Percentiles rank a stretch among this genome's conserved stretches.
These are phyloP conservation scores for Persicaria tinctoria DNA, from an alignment of 148 eudicot genomes.

Conservation along the genomic window DNA sequence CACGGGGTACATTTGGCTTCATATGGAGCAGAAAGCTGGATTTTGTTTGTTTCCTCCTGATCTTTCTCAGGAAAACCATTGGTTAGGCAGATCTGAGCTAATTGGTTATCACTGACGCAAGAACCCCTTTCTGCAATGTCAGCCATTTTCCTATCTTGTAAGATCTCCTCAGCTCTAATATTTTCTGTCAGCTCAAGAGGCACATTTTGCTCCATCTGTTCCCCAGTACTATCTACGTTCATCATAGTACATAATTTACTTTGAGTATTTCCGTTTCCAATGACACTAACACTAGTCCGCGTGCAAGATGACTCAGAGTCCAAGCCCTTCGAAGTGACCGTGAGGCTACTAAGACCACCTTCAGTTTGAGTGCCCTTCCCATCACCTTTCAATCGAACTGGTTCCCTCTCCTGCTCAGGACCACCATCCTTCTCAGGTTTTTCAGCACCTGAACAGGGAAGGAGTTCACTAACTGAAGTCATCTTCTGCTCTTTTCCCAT, in stretches of 20 bases:
- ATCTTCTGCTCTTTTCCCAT: conserved; percentile 25
- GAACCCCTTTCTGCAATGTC: conserved; percentile 24
- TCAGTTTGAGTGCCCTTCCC: conserved; percentile 19
- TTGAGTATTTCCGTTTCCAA: conserved; percentile 38
- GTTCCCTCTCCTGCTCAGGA: conserved; percentile 32
- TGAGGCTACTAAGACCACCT: conserved; percentile 17
- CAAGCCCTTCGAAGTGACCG: conserved; percentile 34
- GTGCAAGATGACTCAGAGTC: conserved; percentile 54
- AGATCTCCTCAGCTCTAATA: conserved; percentile 25
- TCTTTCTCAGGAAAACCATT: conserved; percentile 30
- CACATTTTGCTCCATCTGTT: conserved; percentile 26
- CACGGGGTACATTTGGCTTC: conserved; percentile 20
- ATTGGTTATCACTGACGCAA: conserved; percentile 21
- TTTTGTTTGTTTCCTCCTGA: conserved; percentile 26
- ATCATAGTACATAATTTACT: conserved; percentile 26
- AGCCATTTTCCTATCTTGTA: conserved; percentile 20
- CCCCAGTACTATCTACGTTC: conserved; percentile 36
- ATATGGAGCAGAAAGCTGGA: conserved; percentile 24
- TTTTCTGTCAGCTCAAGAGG: conserved; percentile 22
- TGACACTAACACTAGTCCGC: conserved; percentile 30
- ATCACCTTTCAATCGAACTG: conserved; percentile 28
- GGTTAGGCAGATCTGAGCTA: conserved; percentile 21
- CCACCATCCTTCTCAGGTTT: conserved; percentile 26
- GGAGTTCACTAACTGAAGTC: conserved; percentile 29
- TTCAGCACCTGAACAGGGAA: conserved; percentile 23